Evolutionary conservation across 1,284 basidiomycete species (phyloP).

Genomic region (Athelia psychrophila): DNA sequence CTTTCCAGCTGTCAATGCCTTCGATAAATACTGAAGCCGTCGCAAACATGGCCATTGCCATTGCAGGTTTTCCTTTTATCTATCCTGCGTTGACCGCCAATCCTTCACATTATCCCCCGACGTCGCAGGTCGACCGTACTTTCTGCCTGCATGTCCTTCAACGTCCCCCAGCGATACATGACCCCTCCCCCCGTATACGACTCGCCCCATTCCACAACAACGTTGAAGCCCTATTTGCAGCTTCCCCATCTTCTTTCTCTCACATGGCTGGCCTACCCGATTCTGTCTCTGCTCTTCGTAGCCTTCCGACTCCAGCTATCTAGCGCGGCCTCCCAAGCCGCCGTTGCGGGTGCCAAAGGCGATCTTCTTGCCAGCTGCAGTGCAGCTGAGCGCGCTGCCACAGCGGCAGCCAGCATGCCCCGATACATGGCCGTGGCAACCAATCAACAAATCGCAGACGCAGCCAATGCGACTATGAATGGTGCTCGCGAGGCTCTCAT

Average conservation of each 20-base stretch:
- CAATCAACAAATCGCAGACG: constrained; percentile 75
- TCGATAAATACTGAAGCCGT: too few relatives aligned
- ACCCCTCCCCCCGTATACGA: constrained; percentile 1
- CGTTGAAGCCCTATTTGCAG: constrained; percentile 77
- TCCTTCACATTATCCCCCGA: not conserved
- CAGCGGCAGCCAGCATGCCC: constrained; percentile 80
- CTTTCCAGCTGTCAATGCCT: too few relatives aligned
- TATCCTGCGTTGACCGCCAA: too few relatives aligned
- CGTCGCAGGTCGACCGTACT: constrained; percentile 1
- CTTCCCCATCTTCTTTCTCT: constrained; percentile 81
- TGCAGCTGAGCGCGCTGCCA: constrained; percentile 82
- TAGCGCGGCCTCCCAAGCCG: constrained; percentile 63
- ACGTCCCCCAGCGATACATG: not conserved
- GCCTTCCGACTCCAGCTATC: constrained; percentile 80
- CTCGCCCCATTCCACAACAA: not conserved
- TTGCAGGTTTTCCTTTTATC: too few relatives aligned
- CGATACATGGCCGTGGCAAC: constrained; percentile 83
- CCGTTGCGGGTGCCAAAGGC: constrained; percentile 66
- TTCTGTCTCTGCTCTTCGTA: constrained; percentile 85
- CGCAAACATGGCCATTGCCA: too few relatives aligned
- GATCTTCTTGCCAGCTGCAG: constrained; percentile 77
- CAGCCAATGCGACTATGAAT: constrained; percentile 77
- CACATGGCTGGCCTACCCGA: constrained; percentile 81
- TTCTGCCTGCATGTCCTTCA: constrained; percentile 1
- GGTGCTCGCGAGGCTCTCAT: constrained; percentile 74